Evolutionary conservation across 2,329 filamentous ascomycete genomes (phyloP), one percentile per base, ranked within the genome.

Genomic region (Cladobotryum protrusum): DNA sequence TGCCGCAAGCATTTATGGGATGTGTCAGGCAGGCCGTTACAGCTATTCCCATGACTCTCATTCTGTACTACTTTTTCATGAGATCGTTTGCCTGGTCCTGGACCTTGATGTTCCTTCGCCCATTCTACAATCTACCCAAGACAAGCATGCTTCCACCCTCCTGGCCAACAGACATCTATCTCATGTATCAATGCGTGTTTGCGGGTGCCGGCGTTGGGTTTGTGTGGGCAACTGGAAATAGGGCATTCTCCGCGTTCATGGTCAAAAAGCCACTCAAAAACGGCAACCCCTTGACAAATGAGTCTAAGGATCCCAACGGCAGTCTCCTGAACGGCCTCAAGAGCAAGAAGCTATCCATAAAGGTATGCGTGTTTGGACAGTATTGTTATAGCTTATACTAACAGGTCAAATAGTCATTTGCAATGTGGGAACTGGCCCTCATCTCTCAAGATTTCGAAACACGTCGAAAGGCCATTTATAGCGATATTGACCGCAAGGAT

Each of bases 291-390:
- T 78, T 97, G 49, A 96, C 89, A 0, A 79, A 80, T 15, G 87
- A 92, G 57, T 88, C 89, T 14, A 93, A 88, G 62, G 91, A 96
- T 66, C 89, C 92, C 1, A 97, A 96, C 61, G 90, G 89, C 34
- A 96, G 88, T 63, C 74, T 97, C 24, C 67, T 97, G 44, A 89
- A 84, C 50, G 92, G 92, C 0, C 67, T 97, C 42, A 91, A 85
- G 64, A 85, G 85, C 56, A 93, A 90, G 70, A 93, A 92, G 66
- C 76, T 88, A 8, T 75, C 87, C 9, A 82, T 88, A 53, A 84
- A 81, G 68, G 85, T 86, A 69, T 59, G 74, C 64, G 14, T n/a
- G n/a, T 8, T n/a, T 34, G 2, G 29, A 15, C 18, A 1, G n/a
- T 8, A 12, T n/a, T 33, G 12, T 32, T 19, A 14, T 15, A 44